Evolutionary conservation across 2,329 filamentous ascomycete species (phyloP).

Genomic region (Teratosphaeria zuluensis): DNA sequence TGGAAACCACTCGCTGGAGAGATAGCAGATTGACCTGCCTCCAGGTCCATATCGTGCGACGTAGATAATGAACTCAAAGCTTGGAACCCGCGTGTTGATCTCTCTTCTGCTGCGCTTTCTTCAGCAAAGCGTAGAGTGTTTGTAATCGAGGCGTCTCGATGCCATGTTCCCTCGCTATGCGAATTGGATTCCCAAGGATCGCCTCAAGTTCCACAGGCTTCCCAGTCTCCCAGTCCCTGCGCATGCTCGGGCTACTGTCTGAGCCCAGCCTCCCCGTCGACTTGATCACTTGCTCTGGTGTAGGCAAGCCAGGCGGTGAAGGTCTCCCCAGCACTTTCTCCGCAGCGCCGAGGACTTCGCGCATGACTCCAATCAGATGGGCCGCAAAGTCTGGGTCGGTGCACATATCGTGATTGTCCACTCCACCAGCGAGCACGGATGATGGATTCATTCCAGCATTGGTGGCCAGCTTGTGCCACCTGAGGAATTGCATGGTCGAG

Average conservation of each 20-base stretch:
- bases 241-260: constrained; percentile 42
- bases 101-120: constrained; percentile 49
- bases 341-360: constrained; percentile 33
- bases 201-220: constrained; percentile 42
- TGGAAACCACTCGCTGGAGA: too few species aligned
- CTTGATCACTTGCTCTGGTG: neutral
- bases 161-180: constrained; percentile 30
- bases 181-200: constrained; percentile 39
- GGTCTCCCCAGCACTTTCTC: constrained; percentile 28
- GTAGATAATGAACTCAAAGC: neutral
- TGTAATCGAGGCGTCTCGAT: constrained; percentile 34
- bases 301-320: neutral
- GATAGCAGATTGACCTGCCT: too few species aligned
- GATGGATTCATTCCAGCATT: constrained; percentile 55
- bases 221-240: constrained; percentile 35
- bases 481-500: constrained; percentile 47
- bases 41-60: too few species aligned
- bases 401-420: constrained; percentile 43
- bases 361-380: constrained; percentile 34
- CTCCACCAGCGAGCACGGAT: constrained; percentile 45
- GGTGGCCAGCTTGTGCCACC: constrained; percentile 53
- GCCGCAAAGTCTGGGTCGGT: constrained; percentile 26
- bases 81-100: constrained; percentile 20
- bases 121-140: constrained; percentile 37
- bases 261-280: constrained; percentile 28